These are phyloP conservation scores for Xanthoconium stramineum DNA, from an alignment of 768 basidiomycete genomes.

Conservation along the genomic window DNA sequence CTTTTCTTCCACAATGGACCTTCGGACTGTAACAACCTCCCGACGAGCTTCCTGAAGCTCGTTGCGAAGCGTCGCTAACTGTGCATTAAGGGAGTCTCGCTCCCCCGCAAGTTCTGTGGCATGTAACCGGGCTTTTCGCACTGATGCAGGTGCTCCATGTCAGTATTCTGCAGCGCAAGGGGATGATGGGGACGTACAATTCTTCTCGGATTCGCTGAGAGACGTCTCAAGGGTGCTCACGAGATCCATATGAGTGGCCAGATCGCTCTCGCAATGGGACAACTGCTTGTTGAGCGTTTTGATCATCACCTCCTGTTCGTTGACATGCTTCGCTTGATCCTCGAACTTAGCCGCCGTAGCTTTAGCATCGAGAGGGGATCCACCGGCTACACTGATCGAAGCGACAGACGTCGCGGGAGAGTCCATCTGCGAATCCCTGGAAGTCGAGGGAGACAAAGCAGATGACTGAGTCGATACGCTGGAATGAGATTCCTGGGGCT, in stretches of 20 bases:
- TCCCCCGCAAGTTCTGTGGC: slow-evolving; percentile 87
- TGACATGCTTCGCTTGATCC: slow-evolving; percentile 70
- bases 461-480: slow-evolving; percentile 65
- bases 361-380: slow-evolving; percentile 52
- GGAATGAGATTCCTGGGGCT: slow-evolving; percentile 44
- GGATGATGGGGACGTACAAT: slow-evolving; percentile 53
- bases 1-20: slow-evolving; percentile 85
- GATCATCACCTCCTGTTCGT: slow-evolving; percentile 88
- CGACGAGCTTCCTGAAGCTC: slow-evolving; percentile 77
- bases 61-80: slow-evolving; percentile 62
- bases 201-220: slow-evolving; percentile 89
- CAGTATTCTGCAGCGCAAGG: slow-evolving; percentile 1
- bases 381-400: slow-evolving; percentile 37
- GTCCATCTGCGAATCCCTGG: slow-evolving; percentile 69
- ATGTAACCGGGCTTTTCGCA: slow-evolving; percentile 92
- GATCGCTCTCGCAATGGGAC: slow-evolving; percentile 87
- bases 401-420: slow-evolving; percentile 63
- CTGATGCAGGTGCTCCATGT: slow-evolving; percentile 36
- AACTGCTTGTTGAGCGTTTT: slow-evolving; percentile 92
- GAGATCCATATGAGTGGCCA: slow-evolving; percentile 89
- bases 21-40: slow-evolving; percentile 73
- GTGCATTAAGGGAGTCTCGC: slow-evolving; percentile 67
- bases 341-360: slow-evolving; percentile 52
- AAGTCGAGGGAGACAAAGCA: slow-evolving; percentile 51
- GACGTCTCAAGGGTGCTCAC: slow-evolving; percentile 82